Conservation (phyloP, 164 flowering plant species). For the Vitis cinerea region DNA sequence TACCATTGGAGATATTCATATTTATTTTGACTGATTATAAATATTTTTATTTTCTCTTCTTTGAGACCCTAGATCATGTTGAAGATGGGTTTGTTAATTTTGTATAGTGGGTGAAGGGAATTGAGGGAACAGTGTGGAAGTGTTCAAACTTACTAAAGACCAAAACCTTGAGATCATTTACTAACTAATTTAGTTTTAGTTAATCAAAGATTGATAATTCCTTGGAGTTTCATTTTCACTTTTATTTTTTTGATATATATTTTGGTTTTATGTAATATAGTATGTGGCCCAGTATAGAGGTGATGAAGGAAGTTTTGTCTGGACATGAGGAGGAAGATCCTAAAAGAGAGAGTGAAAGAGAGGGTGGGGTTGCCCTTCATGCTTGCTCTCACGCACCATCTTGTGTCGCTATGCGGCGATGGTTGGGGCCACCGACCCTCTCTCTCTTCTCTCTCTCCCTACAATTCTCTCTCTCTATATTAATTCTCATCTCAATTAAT, state of each 20-base stretch:
- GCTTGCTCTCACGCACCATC: conserved; percentile 30
- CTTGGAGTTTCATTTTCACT: neutral
- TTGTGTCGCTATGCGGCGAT: conserved; percentile 27
- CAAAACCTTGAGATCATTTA: too few relatives aligned
- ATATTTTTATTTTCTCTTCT: too few relatives aligned
- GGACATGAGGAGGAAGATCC: conserved; percentile 18
- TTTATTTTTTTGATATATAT: neutral
- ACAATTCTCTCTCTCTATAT: conserved; percentile 7
- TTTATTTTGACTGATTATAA: too few relatives aligned
- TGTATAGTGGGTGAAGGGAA: too few relatives aligned
- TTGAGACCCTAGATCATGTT: too few relatives aligned
- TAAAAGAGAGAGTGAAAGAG: conserved; percentile 22
- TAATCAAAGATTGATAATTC: too few relatives aligned
- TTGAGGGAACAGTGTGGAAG: too few relatives aligned
- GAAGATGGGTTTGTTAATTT: too few relatives aligned
- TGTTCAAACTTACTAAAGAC: too few relatives aligned
- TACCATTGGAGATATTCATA: too few relatives aligned
- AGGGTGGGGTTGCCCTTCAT: conserved; percentile 15
- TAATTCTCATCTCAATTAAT: neutral
- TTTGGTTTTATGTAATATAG: neutral
- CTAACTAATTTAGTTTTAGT: too few relatives aligned
- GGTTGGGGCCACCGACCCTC: conserved; percentile 36
- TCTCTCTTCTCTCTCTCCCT: conserved; percentile 12
- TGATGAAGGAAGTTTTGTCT: conserved; percentile 22
- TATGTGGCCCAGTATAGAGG: conserved; percentile 11